Percentiles rank a stretch among this genome's conserved stretches.
phyloP scores from a whole-genome alignment of 2,329 filamentous ascomycete species.

The Fusarium penzigii region DNA sequence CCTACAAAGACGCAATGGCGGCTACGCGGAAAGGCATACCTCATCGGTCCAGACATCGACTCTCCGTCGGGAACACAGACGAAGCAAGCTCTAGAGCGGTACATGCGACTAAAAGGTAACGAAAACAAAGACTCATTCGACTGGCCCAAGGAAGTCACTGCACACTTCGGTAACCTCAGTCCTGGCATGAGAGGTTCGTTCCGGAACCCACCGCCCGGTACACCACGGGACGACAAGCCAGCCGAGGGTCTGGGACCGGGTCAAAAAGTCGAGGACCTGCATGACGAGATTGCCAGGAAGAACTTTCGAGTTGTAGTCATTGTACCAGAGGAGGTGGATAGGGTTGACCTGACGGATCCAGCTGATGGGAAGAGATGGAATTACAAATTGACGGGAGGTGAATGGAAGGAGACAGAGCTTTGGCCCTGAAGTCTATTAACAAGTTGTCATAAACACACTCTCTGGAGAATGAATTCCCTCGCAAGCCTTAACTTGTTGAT shows the following conservation, averaged over 20 bases:
- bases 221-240: constrained; percentile 54
- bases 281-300: constrained; percentile 68
- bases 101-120: constrained; percentile 55
- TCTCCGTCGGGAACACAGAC: constrained; percentile 44
- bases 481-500: no score
- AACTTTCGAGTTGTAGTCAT: constrained; percentile 87
- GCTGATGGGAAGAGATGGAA: constrained; percentile 63
- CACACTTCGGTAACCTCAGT: constrained; percentile 85
- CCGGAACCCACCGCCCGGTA: constrained; percentile 70
- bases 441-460: no score
- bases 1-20: constrained; percentile 80
- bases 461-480: no score
- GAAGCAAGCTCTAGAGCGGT: constrained; percentile 57
- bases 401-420: constrained; percentile 70
- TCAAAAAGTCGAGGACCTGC: constrained; percentile 68
- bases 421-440: constrained; percentile 55
- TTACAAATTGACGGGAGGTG: constrained; percentile 59
- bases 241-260: constrained; percentile 48
- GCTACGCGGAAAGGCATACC: constrained; percentile 72
- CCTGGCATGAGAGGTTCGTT: constrained; percentile 79
- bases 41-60: constrained; percentile 72
- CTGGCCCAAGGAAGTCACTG: constrained; percentile 78
- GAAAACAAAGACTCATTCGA: constrained; percentile 61
- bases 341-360: constrained; percentile 69
- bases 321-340: constrained; percentile 75